Base-by-base conservation (phyloP, 2,329 filamentous ascomycete species). In the Colletotrichum sp. region DNA sequence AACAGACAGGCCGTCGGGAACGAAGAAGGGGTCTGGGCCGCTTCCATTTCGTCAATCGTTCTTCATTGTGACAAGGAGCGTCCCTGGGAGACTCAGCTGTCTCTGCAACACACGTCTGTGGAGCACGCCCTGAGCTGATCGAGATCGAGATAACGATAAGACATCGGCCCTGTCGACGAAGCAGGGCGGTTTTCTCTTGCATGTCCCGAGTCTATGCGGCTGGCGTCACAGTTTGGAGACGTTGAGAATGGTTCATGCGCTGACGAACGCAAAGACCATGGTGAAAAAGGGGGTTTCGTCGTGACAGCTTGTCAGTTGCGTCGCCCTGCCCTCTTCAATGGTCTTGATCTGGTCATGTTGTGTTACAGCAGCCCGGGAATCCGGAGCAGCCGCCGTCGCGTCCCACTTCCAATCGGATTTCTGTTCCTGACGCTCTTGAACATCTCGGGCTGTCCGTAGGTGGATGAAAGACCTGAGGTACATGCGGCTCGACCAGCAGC, bases 81-180 rank as follows among this genome's bases (percentile, higher is more conserved):
- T 32, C 68, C 69, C 21, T 74, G 72, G 28, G 36, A 18, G 36
- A 18, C 24, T 24, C 14, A 52, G 26, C 24, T 48, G 66, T 59
- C 55, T 24, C 34, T 58, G 48, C 36, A 38, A 58, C 30, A 10
- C 30, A 4, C 10, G 1, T 34, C 3, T 6, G 58, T 63, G 71
- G 65, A 58, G 24, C 36, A 14, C 12, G 4, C 2, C 52, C 36
- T 38, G 18, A 30, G 55, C 68, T 34, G 62, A 72, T 74, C 24
- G 14, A 30, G 72, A 74, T 74, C n/a, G 72, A 74, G 62, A 74
- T 72, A 72, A 56, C 68, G 72, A 74, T 58, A 66, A 72, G 30
- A 62, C 55, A 71, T 72, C 55, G 69, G 16, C n/a, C 18, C 3
- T 4, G 26, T 34, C 26, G 52, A 30, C 13, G 61, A 30, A 16